Evolutionary conservation across 108 stramenopile genomes (phyloP).

Genomic region (Cyclotella choctawhatcheeana): DNA sequence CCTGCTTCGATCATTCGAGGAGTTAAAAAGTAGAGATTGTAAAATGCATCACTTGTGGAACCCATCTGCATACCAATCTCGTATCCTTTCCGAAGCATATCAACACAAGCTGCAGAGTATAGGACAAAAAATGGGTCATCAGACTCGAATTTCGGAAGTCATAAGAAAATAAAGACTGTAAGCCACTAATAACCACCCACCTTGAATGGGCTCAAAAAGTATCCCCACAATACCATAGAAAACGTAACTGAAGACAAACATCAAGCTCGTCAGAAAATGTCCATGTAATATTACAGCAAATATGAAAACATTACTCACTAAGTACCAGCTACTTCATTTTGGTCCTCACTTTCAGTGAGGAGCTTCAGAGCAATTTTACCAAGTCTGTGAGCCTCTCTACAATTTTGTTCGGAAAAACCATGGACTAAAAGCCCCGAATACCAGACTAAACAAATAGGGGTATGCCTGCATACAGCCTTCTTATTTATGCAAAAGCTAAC

Average conservation of each 20-base stretch:
- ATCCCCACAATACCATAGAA: conserved; percentile 17
- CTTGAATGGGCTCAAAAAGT: conserved; percentile 29
- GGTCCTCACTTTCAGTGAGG: conserved; percentile 10
- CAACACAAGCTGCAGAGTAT: conserved; percentile 9
- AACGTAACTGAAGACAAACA: not conserved
- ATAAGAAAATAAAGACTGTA: not conserved
- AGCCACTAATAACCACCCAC: not conserved
- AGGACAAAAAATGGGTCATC: not conserved
- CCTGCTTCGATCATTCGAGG: conserved; percentile 20
- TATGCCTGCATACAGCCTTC: conserved; percentile 29
- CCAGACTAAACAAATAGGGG: conserved; percentile 12
- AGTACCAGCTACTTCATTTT: not conserved
- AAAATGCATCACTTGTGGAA: conserved; percentile 17
- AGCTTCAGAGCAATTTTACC: conserved; percentile 20
- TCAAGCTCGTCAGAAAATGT: not conserved
- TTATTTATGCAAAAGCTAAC: conserved; percentile 12
- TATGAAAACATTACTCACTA: conserved; percentile 11
- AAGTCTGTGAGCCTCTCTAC: conserved; percentile 6
- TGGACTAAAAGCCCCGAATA: not conserved
- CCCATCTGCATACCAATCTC: conserved; percentile 34
- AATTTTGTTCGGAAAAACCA: not conserved
- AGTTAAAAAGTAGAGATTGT: conserved; percentile 10
- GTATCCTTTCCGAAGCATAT: conserved; percentile 21
- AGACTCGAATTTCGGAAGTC: not conserved
- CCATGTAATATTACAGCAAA: not conserved